A percentile compares a stretch with the other conserved stretches of the same genome.
Evolutionary conservation across 345 rosid genomes (phyloP).

Genomic region (Syzygium oleosum): DNA sequence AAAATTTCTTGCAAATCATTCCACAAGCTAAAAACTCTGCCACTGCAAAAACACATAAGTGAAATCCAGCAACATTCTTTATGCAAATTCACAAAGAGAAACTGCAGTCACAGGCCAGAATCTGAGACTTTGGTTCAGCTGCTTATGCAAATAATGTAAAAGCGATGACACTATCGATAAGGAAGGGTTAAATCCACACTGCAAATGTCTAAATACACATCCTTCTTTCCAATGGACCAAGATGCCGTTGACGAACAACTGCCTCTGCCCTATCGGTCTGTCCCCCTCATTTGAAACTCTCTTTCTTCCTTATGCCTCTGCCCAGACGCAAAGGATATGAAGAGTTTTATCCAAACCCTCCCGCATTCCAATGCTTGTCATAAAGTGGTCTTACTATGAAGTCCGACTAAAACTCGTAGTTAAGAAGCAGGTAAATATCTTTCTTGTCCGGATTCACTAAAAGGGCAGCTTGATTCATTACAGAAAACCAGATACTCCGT

Average conservation of each 20-base stretch:
- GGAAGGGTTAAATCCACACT: not conserved
- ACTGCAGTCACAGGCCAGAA: not conserved
- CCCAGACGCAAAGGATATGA: not conserved
- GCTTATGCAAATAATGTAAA: not conserved
- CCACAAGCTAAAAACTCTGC: not conserved
- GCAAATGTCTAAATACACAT: not conserved
- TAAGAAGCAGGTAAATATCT: not conserved
- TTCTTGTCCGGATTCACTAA: not conserved
- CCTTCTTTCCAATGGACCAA: not conserved
- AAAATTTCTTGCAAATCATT: not conserved
- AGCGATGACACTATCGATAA: not conserved
- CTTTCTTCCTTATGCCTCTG: not conserved
- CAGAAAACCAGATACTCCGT: not conserved
- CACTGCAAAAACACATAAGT: not conserved
- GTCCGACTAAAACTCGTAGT: not conserved
- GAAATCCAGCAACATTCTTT: not conserved
- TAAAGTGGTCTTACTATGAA: not conserved
- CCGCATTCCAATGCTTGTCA: not conserved
- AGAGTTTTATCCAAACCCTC: not conserved
- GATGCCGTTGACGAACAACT: not conserved
- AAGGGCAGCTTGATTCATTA: not conserved
- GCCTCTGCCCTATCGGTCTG: not conserved
- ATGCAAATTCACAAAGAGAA: not conserved
- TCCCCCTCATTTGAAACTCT: not conserved
- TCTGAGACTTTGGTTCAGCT: not conserved